phyloP scores from a whole-genome alignment of 78 protist genomes.

The slime mould (Dictyostelium discoideum) region DNA sequence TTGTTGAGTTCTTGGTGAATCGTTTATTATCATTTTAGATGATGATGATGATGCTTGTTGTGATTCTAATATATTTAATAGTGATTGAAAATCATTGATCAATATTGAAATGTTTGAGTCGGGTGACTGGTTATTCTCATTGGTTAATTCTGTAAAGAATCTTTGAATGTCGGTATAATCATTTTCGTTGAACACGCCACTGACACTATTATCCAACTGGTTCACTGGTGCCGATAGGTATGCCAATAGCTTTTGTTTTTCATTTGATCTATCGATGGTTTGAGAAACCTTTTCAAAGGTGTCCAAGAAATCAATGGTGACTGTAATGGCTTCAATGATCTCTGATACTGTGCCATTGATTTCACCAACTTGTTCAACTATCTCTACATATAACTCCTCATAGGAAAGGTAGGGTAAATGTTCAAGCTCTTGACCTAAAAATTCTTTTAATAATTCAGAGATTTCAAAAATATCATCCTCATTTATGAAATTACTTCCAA shows the following conservation, averaged over 20 bases:
- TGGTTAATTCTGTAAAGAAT: not conserved
- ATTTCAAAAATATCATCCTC: not conserved
- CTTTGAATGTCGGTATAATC: not conserved
- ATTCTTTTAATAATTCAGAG: not conserved
- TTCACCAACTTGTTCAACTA: not conserved
- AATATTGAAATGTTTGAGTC: not conserved
- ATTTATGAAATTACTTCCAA: not conserved
- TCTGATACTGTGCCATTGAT: not conserved
- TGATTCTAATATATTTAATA: not conserved
- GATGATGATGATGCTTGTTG: not conserved
- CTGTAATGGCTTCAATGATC: not conserved
- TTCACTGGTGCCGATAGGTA: not conserved
- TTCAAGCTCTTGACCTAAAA: not conserved
- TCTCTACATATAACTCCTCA: not conserved
- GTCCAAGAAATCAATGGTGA: not conserved
- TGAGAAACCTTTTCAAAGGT: not conserved
- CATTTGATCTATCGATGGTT: not conserved
- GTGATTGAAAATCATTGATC: not conserved
- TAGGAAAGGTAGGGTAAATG: not conserved
- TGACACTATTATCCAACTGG: not conserved
- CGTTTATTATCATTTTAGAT: not conserved
- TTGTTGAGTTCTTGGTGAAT: not conserved
- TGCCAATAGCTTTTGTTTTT: not conserved
- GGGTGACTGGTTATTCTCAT: not conserved
- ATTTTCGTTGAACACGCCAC: not conserved